Evolutionary conservation across 306 rosid species (phyloP).

Genomic region (Canavalia gladiata): DNA sequence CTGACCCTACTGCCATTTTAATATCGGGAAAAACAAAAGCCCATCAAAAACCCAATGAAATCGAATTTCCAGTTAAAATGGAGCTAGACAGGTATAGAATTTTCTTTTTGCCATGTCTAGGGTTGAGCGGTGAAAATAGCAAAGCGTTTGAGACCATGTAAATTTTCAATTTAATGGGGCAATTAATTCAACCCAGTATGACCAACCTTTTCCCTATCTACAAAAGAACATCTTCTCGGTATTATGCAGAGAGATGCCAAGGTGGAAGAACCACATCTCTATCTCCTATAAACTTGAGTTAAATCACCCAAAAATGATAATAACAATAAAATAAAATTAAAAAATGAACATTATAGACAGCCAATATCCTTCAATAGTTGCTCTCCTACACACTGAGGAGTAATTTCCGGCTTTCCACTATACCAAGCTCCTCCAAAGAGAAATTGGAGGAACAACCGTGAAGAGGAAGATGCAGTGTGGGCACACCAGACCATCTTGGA

Average conservation of each 20-base stretch:
- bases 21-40: too few relatives aligned
- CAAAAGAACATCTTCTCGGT: slow-evolving; percentile 57
- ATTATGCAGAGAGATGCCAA: slow-evolving; percentile 47
- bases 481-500: slow-evolving; percentile 53
- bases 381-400: slow-evolving; percentile 56
- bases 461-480: slow-evolving; percentile 64
- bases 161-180: slow-evolving; percentile 15
- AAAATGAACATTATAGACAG: slow-evolving; percentile 48
- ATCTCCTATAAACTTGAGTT: slow-evolving; percentile 67
- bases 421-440: slow-evolving; percentile 63
- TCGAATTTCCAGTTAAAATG: too few relatives aligned
- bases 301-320: slow-evolving; percentile 52
- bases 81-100: too few relatives aligned
- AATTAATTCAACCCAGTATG: slow-evolving; percentile 48
- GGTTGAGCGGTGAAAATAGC: neutral
- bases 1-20: too few relatives aligned
- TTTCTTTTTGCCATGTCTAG: neutral
- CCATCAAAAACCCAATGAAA: too few relatives aligned
- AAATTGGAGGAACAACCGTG: slow-evolving; percentile 60
- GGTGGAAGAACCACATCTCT: slow-evolving; percentile 55
- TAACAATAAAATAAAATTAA: neutral
- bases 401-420: slow-evolving; percentile 62
- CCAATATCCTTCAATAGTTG: slow-evolving; percentile 74
- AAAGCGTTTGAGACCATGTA: neutral
- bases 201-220: slow-evolving; percentile 54